Evolutionary conservation across 2,329 filamentous ascomycete genomes (phyloP).

Genomic region (Metarhizium sp.): DNA sequence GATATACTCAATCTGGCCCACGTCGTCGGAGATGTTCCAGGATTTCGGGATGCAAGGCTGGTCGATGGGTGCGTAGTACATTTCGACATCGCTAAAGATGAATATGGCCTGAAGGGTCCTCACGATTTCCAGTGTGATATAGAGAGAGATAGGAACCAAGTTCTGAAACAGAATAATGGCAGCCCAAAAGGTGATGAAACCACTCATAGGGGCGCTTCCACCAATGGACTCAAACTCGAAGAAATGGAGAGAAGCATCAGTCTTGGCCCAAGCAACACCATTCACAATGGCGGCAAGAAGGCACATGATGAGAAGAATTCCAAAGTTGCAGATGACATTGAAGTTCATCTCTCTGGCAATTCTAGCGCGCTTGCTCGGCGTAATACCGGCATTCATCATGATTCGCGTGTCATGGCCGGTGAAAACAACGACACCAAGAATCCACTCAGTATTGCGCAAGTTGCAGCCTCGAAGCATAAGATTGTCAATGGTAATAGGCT

Average conservation of each 20-base stretch:
- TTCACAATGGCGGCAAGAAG: constrained; percentile 76
- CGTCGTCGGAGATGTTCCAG: constrained; percentile 97
- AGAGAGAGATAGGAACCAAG: constrained; percentile 94
- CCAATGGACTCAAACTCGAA: constrained; percentile 86
- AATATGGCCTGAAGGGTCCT: constrained; percentile 89
- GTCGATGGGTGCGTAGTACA: constrained; percentile 95
- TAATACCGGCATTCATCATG: constrained; percentile 96
- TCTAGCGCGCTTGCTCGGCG: constrained; percentile 84
- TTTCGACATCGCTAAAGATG: constrained; percentile 90
- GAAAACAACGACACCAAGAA: constrained; percentile 84
- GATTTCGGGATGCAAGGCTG: constrained; percentile 95
- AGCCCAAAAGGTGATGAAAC: constrained; percentile 96
- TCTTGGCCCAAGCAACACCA: constrained; percentile 69
- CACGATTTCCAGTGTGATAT: constrained; percentile 94
- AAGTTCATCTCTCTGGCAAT: constrained; percentile 93
- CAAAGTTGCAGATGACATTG: constrained; percentile 95
- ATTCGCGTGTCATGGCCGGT: constrained; percentile 97
- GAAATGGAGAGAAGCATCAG: constrained; percentile 63
- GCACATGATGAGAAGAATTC: constrained; percentile 83
- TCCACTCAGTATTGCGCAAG: constrained; percentile 92
- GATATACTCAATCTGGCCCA: constrained; percentile 98
- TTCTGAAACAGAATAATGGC: constrained; percentile 95
- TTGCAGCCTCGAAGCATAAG: constrained; percentile 87
- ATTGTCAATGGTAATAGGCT: constrained; percentile 93
- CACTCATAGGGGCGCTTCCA: constrained; percentile 63